These are phyloP conservation scores for Apiotrichum gracile DNA, from an alignment of 1,284 basidiomycete species.

Conservation along the genomic window DNA sequence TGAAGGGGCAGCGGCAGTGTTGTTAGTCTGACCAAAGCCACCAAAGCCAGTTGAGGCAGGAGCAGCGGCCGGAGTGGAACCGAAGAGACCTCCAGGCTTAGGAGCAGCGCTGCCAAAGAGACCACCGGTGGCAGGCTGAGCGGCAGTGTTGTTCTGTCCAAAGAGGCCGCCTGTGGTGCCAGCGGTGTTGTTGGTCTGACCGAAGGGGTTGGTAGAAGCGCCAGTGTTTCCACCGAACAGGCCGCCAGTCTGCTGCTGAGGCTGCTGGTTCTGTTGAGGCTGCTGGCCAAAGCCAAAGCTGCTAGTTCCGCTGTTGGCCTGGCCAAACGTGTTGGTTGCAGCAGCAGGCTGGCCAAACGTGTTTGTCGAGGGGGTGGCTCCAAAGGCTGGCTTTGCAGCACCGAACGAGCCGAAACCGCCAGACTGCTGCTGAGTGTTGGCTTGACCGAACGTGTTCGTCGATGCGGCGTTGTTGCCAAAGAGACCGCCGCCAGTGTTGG, in stretches of 20 bases:
- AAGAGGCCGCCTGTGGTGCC: conserved; percentile 34
- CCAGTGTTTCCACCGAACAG: conserved; percentile 25
- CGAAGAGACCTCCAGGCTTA: conserved; percentile 39
- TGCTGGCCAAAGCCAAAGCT: conserved; percentile 7
- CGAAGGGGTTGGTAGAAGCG: conserved; percentile 1
- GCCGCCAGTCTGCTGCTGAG: conserved; percentile 16
- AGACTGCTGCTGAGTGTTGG: conserved; percentile 34
- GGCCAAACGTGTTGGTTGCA: conserved; percentile 40
- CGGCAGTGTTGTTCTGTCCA: conserved; percentile 46
- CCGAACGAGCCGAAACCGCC: conserved; percentile 41
- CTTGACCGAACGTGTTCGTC: conserved; percentile 9
- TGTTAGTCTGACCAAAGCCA: conserved; percentile 17
- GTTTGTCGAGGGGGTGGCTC: background rate
- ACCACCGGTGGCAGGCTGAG: conserved; percentile 28
- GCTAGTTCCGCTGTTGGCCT: conserved; percentile 28
- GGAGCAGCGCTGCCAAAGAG: conserved; percentile 38
- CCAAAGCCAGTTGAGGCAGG: conserved; percentile 24
- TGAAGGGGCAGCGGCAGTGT: conserved; percentile 26
- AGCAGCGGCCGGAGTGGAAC: conserved; percentile 14
- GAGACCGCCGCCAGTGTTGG: conserved; percentile 8
- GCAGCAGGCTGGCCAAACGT: background rate
- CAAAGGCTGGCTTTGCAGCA: conserved; percentile 19
- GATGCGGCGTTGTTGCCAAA: conserved; percentile 10
- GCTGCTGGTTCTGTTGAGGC: conserved; percentile 40
- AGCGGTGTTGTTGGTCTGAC: conserved; percentile 29